A percentile compares a stretch with the other conserved stretches of the same genome.
phyloP scores from a whole-genome alignment of 352 stramenopile genomes.

The Pythium grandisporangium region DNA sequence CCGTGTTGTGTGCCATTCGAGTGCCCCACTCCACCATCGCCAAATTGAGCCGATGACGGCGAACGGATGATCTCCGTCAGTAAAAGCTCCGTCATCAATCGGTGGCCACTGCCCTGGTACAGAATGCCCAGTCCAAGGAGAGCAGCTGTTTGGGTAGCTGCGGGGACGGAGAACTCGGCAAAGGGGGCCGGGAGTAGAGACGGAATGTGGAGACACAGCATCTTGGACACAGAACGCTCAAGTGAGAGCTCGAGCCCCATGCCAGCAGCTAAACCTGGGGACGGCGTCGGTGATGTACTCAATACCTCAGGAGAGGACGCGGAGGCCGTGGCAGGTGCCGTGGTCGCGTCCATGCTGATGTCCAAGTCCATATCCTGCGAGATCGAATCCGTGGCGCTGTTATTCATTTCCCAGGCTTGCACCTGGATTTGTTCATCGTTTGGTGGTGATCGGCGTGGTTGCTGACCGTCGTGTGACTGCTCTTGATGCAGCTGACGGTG shows the following conservation, averaged over 20 bases:
- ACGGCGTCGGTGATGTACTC: conserved; percentile 12
- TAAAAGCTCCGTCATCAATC: conserved; percentile 97
- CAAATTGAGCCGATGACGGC: conserved; percentile 62
- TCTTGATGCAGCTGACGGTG: too few species aligned
- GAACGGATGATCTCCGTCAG: conserved; percentile 94
- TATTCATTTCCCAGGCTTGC: not conserved
- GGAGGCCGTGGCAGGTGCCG: not conserved
- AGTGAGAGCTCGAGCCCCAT: conserved; percentile 50
- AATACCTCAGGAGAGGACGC: too few species aligned
- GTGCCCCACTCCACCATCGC: conserved; percentile 5
- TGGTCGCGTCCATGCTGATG: not conserved
- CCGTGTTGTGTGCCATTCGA: conserved; percentile 5
- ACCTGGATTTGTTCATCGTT: not conserved
- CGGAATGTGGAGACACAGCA: conserved; percentile 97
- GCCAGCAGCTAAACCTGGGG: conserved; percentile 21
- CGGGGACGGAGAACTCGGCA: conserved; percentile 93
- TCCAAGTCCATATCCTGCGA: conserved; percentile 5
- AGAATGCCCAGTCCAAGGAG: conserved; percentile 93
- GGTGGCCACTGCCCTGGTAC: conserved; percentile 93
- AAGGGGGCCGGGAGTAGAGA: conserved; percentile 92
- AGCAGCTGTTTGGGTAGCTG: conserved; percentile 92
- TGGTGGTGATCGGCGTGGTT: not conserved
- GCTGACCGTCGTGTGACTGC: too few species aligned
- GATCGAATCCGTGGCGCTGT: not conserved
- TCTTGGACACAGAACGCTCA: conserved; percentile 92